Evolutionary conservation across 495 filamentous ascomycete species (phyloP).

Genomic region (Aspergillus nanangensis): DNA sequence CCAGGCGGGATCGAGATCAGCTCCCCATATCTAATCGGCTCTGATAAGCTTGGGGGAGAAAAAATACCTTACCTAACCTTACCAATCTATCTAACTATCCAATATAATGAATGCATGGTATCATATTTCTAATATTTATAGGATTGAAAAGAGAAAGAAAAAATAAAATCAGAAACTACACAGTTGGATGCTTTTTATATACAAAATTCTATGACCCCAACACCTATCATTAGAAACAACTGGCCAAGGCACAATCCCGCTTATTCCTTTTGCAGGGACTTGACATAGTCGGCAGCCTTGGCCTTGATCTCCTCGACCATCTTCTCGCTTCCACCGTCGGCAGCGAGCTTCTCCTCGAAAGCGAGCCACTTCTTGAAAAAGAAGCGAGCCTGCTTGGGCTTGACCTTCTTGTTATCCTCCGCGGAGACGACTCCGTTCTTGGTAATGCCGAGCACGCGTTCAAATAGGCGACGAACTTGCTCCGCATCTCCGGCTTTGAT

Average conservation of each 20-base stretch:
- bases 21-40: too few relatives aligned
- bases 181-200: conserved; percentile 12
- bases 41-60: too few relatives aligned
- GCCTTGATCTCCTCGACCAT: conserved; percentile 67
- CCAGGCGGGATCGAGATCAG: too few relatives aligned
- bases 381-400: conserved; percentile 67
- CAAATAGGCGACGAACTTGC: conserved; percentile 69
- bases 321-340: conserved; percentile 59
- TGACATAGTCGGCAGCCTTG: conserved; percentile 66
- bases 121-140: too few relatives aligned
- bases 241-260: neutral
- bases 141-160: neutral
- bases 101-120: too few relatives aligned
- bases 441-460: conserved; percentile 60
- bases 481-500: conserved; percentile 60
- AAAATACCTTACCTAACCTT: too few relatives aligned
- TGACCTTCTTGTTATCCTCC: conserved; percentile 46
- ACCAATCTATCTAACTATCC: too few relatives aligned
- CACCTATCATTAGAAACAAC: neutral
- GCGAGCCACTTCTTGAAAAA: conserved; percentile 81
- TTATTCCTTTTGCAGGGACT: conserved; percentile 45
- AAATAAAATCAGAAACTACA: neutral
- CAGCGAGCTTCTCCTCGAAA: conserved; percentile 63
- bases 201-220: conserved; percentile 8
- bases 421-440: conserved; percentile 48